Evolutionary conservation across 2,329 filamentous ascomycete species (phyloP), one percentile per base, ranked within the genome.

Genomic region (Penicillium sp.): DNA sequence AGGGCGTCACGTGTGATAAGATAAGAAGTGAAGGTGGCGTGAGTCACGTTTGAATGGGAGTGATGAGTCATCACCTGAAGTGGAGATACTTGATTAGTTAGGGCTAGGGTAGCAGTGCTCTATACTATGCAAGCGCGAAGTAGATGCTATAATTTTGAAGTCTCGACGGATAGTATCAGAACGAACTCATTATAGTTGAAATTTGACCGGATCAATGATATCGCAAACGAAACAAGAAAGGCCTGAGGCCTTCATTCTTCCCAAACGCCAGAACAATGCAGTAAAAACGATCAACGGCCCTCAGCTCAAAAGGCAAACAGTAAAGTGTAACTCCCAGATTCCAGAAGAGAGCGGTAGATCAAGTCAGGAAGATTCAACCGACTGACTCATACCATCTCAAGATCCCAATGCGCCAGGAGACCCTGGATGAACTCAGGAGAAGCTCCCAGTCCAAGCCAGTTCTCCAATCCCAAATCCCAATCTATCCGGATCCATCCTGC

Each of bases 241-340:
- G 40, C 30, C 26, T 20, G 23, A 32, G 34, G 39, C 28, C 22
- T 35, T 39, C 39, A 17, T 37, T 35, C 38, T 36, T 39, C 35
- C 50, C 35, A 50, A 51, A 51, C 56, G 50, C 56, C 56, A 41
- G 22, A 55, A 51, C 54, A 50, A 59, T 59, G 56, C 56, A 51
- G 26, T 42, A 32, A 46, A 38, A 43, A 38, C n/a, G 30, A 22
- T n/a, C 22, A 42, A 45, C 30, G 43, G 22, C 43, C 49, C 47
- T 50, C 44, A 45, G 49, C 48, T 48, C 41, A 47, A 39, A 41
- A 45, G 23, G 29, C 31, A 39, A 29, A 42, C 34, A 44, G 27
- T 37, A 46, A 41, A 17, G 39, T 37, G 41, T 35, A 42, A 41
- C 32, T 36, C 41, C 45, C 37, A 49, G 39, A 41, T 41, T 39